Base-by-base conservation (phyloP, 83 land plant genomes). In the Diphasiastrum complanatum region DNA sequence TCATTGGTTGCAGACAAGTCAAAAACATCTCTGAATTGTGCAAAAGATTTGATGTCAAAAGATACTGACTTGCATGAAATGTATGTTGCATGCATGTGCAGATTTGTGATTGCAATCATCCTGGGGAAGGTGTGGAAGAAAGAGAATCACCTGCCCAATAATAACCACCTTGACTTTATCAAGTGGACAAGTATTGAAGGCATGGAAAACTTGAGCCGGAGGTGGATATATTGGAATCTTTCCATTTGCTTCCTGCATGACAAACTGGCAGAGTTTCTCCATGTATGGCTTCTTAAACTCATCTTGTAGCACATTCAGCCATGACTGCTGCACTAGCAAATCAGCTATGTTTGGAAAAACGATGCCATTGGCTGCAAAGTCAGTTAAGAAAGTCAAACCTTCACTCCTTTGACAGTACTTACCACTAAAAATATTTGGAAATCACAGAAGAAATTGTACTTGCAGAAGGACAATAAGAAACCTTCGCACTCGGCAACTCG, bases 221-320 rank as follows among this genome's bases (percentile, higher is more conserved):
- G 98, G 98, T 3, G 98, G 96, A 63, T 87, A 92, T 1, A 85
- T 78, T 0, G 85, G 85, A 5, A 71, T 62, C 12, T 53, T 64
- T 20, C 82, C 78, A 18, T 67, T 36, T 14, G 81, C 73, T 63
- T 92, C 98, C n/a, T 52, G 61, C 50, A 55, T 74, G n/a, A 92
- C 80, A 67, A 88, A 92, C 47, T 72, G 65, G 28, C 70, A 73
- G 4, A 92, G 80, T 19, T 56, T 85, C 62, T 63, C 65, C 22
- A 81, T 76, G 61, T 92, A 92, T 1, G 86, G 84, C 74, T 92
- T 92, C 68, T 81, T 72, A 37, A 92, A 47, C 71, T 92, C 98
- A 3, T 77, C 85, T 1, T 70, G 67, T 18, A 92, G 70, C 16
- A 70, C 83, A 18, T 78, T 79, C 65, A 76, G 45, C 98, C 98